phyloP scores from a whole-genome alignment of 2,329 filamentous ascomycete genomes.

The Bisporella sp. region DNA sequence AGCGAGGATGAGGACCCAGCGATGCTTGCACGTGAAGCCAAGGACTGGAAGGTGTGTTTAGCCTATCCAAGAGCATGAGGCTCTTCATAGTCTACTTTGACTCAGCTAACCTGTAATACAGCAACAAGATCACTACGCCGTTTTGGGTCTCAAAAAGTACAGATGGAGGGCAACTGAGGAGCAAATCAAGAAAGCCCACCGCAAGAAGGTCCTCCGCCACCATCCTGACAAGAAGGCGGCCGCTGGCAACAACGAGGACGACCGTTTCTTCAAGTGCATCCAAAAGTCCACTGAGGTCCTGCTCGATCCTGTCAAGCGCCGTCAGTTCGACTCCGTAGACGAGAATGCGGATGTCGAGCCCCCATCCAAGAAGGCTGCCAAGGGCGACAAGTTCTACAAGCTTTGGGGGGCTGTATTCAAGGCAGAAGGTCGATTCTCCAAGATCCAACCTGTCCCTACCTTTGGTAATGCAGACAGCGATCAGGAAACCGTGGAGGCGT shows the following conservation, averaged over 20 bases:
- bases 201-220: conserved; percentile 98
- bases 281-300: conserved; percentile 96
- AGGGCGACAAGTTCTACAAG: conserved; percentile 91
- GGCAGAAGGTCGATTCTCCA: conserved; percentile 88
- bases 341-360: conserved; percentile 89
- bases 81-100: too few species aligned
- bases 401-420: conserved; percentile 88
- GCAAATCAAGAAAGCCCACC: conserved; percentile 97
- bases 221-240: conserved; percentile 99
- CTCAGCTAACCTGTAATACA: conserved; percentile 28
- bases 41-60: conserved; percentile 90
- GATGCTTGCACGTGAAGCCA: conserved; percentile 87
- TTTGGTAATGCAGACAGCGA: conserved; percentile 79
- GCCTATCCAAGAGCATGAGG: neutral
- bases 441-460: conserved; percentile 76
- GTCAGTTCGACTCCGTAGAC: conserved; percentile 95
- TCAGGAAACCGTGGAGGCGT: conserved; percentile 84
- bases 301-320: conserved; percentile 82
- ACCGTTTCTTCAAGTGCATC: conserved; percentile 99
- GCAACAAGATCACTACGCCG: conserved; percentile 96
- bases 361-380: conserved; percentile 82
- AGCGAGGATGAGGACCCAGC: conserved; percentile 90
- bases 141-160: conserved; percentile 88
- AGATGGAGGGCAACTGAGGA: conserved; percentile 90
- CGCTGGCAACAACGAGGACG: conserved; percentile 77